Conservation (phyloP, 805 yeast genomes). For the Zygosaccharomyces gambellarensis region DNA sequence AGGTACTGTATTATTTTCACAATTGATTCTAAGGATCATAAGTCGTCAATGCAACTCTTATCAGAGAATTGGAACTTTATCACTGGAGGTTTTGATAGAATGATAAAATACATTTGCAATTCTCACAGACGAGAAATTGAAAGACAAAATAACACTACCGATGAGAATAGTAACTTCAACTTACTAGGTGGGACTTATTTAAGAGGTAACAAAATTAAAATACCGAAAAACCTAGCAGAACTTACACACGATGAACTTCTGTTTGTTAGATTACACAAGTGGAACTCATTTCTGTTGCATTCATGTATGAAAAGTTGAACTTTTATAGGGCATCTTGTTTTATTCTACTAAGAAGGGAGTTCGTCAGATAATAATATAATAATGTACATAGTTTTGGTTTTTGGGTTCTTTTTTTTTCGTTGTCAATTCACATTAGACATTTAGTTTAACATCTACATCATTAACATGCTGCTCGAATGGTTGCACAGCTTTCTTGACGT, state of each 20-base stretch:
- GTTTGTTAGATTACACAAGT: conserved; percentile 51
- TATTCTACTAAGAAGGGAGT: neutral
- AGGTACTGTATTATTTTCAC: conserved; percentile 58
- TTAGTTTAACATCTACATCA: conserved; percentile 67
- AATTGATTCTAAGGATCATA: conserved; percentile 47
- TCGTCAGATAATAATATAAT: neutral
- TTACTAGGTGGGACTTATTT: conserved; percentile 41
- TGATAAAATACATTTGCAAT: conserved; percentile 39
- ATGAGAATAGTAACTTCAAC: conserved; percentile 39
- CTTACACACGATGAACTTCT: conserved; percentile 51
- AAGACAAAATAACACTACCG: conserved; percentile 27
- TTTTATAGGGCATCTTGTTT: neutral
- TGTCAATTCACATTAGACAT: conserved; percentile 47
- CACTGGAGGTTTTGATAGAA: conserved; percentile 36
- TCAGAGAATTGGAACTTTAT: conserved; percentile 54
- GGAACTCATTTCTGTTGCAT: conserved; percentile 53
- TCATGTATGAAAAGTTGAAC: conserved; percentile 8
- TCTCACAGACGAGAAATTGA: conserved; percentile 29
- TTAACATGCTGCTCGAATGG: conserved; percentile 59
- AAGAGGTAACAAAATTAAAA: conserved; percentile 50
- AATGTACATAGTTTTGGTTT: neutral
- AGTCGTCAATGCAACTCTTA: conserved; percentile 29
- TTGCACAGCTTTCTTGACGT: conserved; percentile 76
- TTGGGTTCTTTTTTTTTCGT: neutral
- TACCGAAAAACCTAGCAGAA: conserved; percentile 52